phyloP scores from a whole-genome alignment of 805 yeast genomes.

The Yamadazyma kitorensis region DNA sequence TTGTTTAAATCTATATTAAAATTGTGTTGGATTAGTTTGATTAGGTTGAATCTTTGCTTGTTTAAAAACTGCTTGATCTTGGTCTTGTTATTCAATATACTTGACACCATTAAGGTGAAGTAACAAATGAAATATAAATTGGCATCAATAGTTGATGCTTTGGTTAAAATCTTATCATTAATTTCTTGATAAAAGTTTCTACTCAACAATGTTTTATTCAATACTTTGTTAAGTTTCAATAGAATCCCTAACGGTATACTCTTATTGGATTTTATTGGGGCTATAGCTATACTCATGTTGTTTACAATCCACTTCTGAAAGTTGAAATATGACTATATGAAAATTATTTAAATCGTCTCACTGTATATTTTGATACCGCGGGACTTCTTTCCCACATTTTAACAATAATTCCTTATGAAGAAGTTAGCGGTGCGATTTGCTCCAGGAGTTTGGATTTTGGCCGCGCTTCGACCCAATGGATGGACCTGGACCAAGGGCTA shows the following conservation, averaged over 20 bases:
- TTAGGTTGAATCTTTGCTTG: conserved; percentile 23
- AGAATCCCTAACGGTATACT: conserved; percentile 18
- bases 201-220: conserved; percentile 33
- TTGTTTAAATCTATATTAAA: conserved; percentile 14
- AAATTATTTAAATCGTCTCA: too few relatives aligned
- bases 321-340: too few relatives aligned
- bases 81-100: conserved; percentile 36
- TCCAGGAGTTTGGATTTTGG: too few relatives aligned
- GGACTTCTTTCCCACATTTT: too few relatives aligned
- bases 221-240: conserved; percentile 23
- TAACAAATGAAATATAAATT: conserved; percentile 43
- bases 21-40: conserved; percentile 14
- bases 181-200: conserved; percentile 41
- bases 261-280: conserved; percentile 14
- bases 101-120: conserved; percentile 35
- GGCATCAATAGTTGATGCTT: conserved; percentile 33
- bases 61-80: conserved; percentile 27
- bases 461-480: too few relatives aligned
- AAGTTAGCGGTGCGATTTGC: too few relatives aligned
- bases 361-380: too few relatives aligned
- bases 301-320: too few relatives aligned
- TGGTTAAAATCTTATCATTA: conserved; percentile 36
- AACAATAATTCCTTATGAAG: too few relatives aligned
- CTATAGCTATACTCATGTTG: conserved; percentile 16
- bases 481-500: too few relatives aligned